Percentiles rank a stretch among this genome's conserved stretches.
These are phyloP conservation scores for Lodderomyces jiufengensis DNA, from an alignment of 1,139 yeast genomes.

Conservation along the genomic window DNA sequence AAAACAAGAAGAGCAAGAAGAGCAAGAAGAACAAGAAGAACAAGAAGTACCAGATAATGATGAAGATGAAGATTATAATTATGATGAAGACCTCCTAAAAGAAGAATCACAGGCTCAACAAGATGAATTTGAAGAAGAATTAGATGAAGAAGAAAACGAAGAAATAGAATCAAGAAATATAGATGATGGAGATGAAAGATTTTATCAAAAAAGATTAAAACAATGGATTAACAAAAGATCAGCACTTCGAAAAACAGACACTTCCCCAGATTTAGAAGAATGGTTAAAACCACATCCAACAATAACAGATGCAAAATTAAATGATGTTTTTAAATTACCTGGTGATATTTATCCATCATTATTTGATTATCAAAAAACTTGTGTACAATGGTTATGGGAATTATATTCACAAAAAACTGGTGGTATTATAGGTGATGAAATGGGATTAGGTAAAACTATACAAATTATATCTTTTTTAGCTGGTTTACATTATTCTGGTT, in stretches of 20 bases:
- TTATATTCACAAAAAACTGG: conserved; percentile 83
- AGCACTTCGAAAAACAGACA: conserved; percentile 18
- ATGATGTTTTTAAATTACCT: conserved; percentile 69
- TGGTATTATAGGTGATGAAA: conserved; percentile 95
- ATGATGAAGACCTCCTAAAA: conserved; percentile 1
- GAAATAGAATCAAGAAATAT: conserved; percentile 25
- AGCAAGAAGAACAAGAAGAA: conserved; percentile 19
- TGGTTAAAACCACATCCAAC: conserved; percentile 78
- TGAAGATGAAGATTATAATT: conserved; percentile 10
- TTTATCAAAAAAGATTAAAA: conserved; percentile 55
- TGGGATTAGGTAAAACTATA: conserved; percentile 96
- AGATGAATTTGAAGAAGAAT: conserved; percentile 13
- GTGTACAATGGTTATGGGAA: conserved; percentile 82
- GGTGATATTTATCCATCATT: conserved; percentile 87
- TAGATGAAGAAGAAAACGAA: conserved; percentile 13
- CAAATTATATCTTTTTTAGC: conserved; percentile 90
- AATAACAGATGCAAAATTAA: conserved; percentile 68
- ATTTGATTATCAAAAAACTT: conserved; percentile 91
- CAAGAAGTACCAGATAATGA: conserved; percentile 17
- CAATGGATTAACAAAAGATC: conserved; percentile 57
- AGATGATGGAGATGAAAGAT: conserved; percentile 78
- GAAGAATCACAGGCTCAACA: conserved; percentile 31
- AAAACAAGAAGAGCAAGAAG: conserved; percentile 29
- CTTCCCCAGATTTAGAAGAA: conserved; percentile 43
- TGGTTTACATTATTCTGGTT: conserved; percentile 79